Evolutionary conservation across 129 eudicot genomes (phyloP).

Genomic region (Rutidosis leptorrhynchoides): DNA sequence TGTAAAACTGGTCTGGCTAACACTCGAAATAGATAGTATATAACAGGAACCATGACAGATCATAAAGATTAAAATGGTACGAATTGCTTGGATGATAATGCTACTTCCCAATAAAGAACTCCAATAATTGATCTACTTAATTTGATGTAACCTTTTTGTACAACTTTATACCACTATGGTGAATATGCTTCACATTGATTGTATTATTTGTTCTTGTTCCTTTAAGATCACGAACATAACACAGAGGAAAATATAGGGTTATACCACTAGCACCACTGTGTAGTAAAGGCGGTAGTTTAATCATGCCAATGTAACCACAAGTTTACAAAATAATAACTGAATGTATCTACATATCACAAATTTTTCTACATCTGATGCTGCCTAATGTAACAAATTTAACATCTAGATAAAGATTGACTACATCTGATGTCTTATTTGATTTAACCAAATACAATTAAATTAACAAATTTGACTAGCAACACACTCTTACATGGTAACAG

Average conservation of each 20-base stretch:
- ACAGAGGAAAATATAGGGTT: neutral
- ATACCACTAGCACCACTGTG: conserved; percentile 1
- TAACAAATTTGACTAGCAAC: neutral
- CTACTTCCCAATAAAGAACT: neutral
- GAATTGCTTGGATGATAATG: neutral
- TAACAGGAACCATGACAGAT: neutral
- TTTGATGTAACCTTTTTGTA: neutral
- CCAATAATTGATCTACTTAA: neutral
- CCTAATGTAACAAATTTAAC: no score
- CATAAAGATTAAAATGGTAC: neutral
- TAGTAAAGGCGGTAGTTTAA: neutral
- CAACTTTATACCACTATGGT: neutral
- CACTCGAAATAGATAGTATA: neutral
- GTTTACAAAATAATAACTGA: no score
- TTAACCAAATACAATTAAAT: neutral
- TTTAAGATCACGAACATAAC: neutral
- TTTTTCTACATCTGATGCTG: no score
- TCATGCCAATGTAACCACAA: neutral
- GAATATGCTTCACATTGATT: neutral
- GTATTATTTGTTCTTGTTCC: neutral
- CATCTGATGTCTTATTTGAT: no score
- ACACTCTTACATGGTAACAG: conserved; percentile 1
- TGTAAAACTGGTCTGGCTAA: neutral
- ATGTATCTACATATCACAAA: neutral
- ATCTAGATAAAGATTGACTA: no score